phyloP scores from a whole-genome alignment of 306 rosid genomes.

The Cicer cuneatum region DNA sequence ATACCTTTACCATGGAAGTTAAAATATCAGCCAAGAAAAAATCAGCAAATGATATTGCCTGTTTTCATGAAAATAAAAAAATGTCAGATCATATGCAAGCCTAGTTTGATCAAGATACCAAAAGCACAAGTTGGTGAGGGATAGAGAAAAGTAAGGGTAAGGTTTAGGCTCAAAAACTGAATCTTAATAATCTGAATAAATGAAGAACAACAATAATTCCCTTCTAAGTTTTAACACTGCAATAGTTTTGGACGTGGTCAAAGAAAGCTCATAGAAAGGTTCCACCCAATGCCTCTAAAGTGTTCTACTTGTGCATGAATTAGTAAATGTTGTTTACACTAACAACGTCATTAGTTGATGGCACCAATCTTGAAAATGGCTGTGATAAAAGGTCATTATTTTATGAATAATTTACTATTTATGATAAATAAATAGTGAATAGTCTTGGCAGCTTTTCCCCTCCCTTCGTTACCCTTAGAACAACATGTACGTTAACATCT shows the following conservation, averaged over 20 bases:
- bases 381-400: constrained; percentile 23
- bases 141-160: constrained; percentile 14
- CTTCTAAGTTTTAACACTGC: constrained; percentile 28
- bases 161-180: constrained; percentile 27
- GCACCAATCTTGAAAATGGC: constrained; percentile 29
- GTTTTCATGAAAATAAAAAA: constrained; percentile 51
- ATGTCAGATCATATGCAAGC: constrained; percentile 42
- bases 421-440: constrained; percentile 17
- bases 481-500: constrained; percentile 25
- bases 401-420: constrained; percentile 23
- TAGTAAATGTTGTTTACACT: constrained; percentile 8
- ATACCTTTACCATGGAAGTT: constrained; percentile 97
- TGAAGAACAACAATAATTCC: constrained; percentile 21
- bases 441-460: constrained; percentile 13
- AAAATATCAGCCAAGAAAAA: constrained; percentile 96
- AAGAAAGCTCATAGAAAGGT: constrained; percentile 36
- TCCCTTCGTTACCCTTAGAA: constrained; percentile 29
- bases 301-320: constrained; percentile 31
- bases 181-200: constrained; percentile 7
- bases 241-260: constrained; percentile 27
- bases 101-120: constrained; percentile 33
- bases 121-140: constrained; percentile 30
- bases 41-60: constrained; percentile 94
- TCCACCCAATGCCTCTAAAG: constrained; percentile 37
- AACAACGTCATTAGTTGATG: constrained; percentile 30